Base-by-base conservation (phyloP, 257 asterid genomes). In the Perilla frutescens region DNA sequence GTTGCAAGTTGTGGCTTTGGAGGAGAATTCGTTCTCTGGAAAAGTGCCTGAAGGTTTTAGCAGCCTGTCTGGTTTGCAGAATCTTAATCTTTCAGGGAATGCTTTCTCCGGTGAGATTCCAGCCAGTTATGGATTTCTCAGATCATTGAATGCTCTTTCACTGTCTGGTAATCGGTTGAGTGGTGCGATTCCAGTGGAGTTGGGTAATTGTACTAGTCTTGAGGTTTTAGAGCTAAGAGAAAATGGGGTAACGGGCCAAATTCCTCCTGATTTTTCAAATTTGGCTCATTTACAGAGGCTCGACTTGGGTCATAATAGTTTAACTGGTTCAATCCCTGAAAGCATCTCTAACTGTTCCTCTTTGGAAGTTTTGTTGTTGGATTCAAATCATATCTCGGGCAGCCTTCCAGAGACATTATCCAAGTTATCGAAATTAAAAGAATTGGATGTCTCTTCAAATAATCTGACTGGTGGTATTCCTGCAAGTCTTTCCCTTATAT, bases 11-110 rank as follows among this genome's bases (percentile, higher is more conserved):
- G 88, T 89, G 74, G 91, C 90, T 53, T 71, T 91, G 78, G 82
- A 87, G 56, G 91, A 85, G 65, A 91, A 91, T 71, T 74, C 73
- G 0, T 73, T 91, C 8, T 85, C 87, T 44, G 97, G 96, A 47
- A 79, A 79, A 66, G 62, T 91, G 76, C 96, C 97, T 60, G 92
- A 89, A 84, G 97, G 97, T 54, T 87, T 91, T 80, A 89, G 97
- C 76, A 91, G 97, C 84, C 76, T 89, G 75, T 87, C 94, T 4
- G 55, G 91, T 76, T 79, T 91, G 81, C 81, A 81, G 73, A 76
- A 76, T 73, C 88, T 91, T 62, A 89, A 91, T 71, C 92, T 91
- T 8, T 91, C 97, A 0, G 74, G 79, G 0, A 91, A 91, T 84
- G 60, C 76, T 57, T 87, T 89, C 78, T 70, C 90, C 8, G 95